Conservation (phyloP, 805 yeast genomes). For the Komagataella ulmi region DNA sequence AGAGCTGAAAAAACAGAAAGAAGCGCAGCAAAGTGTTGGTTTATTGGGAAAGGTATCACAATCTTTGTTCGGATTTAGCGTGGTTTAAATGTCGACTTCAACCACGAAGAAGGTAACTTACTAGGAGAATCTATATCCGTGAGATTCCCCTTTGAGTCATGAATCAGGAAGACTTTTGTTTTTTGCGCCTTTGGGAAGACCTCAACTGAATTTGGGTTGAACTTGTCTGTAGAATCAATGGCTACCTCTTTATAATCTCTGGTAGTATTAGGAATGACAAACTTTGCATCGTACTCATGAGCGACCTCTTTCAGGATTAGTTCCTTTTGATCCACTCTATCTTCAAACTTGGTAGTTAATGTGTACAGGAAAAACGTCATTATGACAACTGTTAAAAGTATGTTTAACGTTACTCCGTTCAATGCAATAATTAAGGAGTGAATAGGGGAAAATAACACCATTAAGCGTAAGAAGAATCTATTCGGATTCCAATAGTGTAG, state of each 20-base stretch:
- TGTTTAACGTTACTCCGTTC: neutral
- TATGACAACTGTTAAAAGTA: conserved; percentile 14
- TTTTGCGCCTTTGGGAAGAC: conserved; percentile 16
- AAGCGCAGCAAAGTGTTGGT: conserved; percentile 1
- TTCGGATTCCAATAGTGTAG: neutral
- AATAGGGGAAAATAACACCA: neutral
- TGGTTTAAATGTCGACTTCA: neutral
- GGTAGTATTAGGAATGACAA: conserved; percentile 43
- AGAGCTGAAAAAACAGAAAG: conserved; percentile 5
- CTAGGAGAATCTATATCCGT: conserved; percentile 3
- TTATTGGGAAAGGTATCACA: conserved; percentile 1
- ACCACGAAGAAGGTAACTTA: neutral
- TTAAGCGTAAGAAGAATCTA: neutral
- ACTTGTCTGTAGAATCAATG: conserved; percentile 36
- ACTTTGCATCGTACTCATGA: conserved; percentile 50
- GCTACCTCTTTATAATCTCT: conserved; percentile 43
- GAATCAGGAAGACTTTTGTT: conserved; percentile 33
- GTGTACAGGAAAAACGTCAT: conserved; percentile 22
- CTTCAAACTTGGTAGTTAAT: conserved; percentile 29
- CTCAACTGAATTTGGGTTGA: conserved; percentile 8
- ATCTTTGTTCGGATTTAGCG: conserved; percentile 2
- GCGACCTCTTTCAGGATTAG: conserved; percentile 45
- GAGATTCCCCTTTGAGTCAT: conserved; percentile 19
- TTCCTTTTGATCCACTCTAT: conserved; percentile 42
- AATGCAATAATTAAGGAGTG: neutral